These are phyloP conservation scores for Fusarium sp. DNA, from an alignment of 2,329 filamentous ascomycete species.

Conservation along the genomic window DNA sequence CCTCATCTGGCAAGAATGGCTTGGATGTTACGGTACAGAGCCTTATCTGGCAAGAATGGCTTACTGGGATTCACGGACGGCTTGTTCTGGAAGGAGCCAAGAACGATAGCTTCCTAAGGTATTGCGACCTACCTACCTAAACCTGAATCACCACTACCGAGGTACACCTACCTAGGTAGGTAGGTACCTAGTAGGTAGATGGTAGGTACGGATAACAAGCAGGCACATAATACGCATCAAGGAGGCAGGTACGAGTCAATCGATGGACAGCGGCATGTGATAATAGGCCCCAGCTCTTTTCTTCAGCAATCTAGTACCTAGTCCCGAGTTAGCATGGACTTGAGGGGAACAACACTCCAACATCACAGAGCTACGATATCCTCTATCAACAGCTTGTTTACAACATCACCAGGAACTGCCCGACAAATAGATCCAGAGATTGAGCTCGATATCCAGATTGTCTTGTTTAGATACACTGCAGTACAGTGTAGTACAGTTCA, in stretches of 20 bases:
- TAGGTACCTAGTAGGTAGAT: background rate
- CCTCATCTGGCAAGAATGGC: slow-evolving; percentile 19
- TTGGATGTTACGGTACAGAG: background rate
- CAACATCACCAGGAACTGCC: background rate
- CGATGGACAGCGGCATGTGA: slow-evolving; percentile 35
- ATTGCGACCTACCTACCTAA: background rate
- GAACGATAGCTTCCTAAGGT: background rate
- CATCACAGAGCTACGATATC: background rate
- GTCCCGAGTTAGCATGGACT: background rate
- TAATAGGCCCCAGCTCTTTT: slow-evolving; percentile 25
- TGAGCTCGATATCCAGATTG: background rate
- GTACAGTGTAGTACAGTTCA: background rate
- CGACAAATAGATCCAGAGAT: background rate
- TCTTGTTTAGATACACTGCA: background rate
- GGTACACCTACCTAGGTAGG: too few relatives aligned
- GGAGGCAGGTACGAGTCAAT: slow-evolving; percentile 2
- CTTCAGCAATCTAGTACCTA: background rate
- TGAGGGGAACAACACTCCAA: background rate
- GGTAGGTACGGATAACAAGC: background rate
- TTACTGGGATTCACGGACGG: background rate
- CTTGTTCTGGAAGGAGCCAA: slow-evolving; percentile 37
- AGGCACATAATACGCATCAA: background rate
- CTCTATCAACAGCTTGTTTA: background rate
- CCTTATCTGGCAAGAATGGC: slow-evolving; percentile 18
- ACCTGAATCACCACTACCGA: too few relatives aligned